Conservation (phyloP, 1,139 yeast genomes). For the Scheffersomyces parashehatae region DNA sequence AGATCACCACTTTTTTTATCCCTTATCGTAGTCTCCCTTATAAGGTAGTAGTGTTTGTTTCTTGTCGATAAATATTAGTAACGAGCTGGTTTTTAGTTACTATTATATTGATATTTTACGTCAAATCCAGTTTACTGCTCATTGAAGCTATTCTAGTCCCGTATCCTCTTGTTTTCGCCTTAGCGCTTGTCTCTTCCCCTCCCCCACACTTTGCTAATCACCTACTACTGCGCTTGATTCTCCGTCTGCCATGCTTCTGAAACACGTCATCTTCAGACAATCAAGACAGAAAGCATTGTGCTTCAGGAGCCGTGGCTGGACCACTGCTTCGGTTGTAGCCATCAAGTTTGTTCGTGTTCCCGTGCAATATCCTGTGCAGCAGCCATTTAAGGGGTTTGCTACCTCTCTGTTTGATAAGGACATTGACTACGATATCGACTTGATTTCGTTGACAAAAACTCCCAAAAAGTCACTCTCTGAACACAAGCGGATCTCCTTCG, state of each 20-base stretch:
- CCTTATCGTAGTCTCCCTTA: no score
- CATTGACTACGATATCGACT: conserved; percentile 38
- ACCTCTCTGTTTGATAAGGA: background rate
- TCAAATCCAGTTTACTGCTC: no score
- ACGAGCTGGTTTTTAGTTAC: no score
- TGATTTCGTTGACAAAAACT: conserved; percentile 32
- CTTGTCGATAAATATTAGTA: no score
- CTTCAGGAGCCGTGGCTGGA: background rate
- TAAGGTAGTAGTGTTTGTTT: no score
- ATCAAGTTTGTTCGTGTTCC: background rate
- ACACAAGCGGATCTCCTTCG: background rate
- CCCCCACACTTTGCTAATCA: no score
- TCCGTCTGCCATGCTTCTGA: conserved; percentile 1
- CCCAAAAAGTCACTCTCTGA: conserved; percentile 12
- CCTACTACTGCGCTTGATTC: background rate
- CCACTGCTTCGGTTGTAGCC: background rate
- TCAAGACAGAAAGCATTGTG: background rate
- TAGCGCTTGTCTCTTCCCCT: no score
- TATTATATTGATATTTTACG: no score
- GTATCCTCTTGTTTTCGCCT: no score
- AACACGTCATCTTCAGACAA: background rate
- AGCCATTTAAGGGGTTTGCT: background rate
- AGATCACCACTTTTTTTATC: no score
- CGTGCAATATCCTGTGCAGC: background rate
- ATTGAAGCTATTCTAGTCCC: no score